Base-by-base conservation (phyloP, 2,329 filamentous ascomycete species). In the Zalaria sp. region DNA sequence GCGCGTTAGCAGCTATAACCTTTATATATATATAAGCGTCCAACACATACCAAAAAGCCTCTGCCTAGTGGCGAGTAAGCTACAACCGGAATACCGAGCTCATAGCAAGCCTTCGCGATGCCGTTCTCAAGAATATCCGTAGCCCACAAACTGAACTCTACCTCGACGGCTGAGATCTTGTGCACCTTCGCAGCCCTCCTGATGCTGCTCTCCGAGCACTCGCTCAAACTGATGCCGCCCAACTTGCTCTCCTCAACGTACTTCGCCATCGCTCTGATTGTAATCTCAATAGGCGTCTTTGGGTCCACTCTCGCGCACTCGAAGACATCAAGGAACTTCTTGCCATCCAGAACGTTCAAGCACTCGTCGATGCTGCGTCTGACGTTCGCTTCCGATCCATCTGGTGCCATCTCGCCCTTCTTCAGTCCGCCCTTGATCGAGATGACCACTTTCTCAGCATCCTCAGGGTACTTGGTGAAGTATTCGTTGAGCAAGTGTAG, bases 31-130 rank as follows among this genome's bases (percentile, higher is more conserved):
- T 18, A 18, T 18, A 18, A 18, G 18, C 18, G 18, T 18, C 18
- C 18, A 18, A 18, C 18, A 37, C 48, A 35, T 44, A 48, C 48
- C 42, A 79, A 51, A 61, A 75, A 71, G 1, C 77, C 77, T 26
- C 73, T 65, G 4, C 81, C 78, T 0, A 87, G 65, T 1, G 83
- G 83, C 36, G 79, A 80, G 60, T 86, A 88, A 0, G 79, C 81
- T 31, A 85, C 61, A 38, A 88, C 63, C 0, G 81, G 78, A 45
- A 89, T 85, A 37, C 68, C 63, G 37, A 81, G 59, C 54, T 88
- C 69, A 1, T 64, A 68, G 46, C 75, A 79, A 1, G 69, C 64
- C 41, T 64, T 53, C 2, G 72, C 71, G 1, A 80, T 66, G 11
- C 69, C 75, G 46, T 80, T 79, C 11, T 69, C 56, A 4, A 78